These are phyloP conservation scores for Pinus albicaulis DNA, from an alignment of 75 land plant genomes.

Conservation along the genomic window DNA sequence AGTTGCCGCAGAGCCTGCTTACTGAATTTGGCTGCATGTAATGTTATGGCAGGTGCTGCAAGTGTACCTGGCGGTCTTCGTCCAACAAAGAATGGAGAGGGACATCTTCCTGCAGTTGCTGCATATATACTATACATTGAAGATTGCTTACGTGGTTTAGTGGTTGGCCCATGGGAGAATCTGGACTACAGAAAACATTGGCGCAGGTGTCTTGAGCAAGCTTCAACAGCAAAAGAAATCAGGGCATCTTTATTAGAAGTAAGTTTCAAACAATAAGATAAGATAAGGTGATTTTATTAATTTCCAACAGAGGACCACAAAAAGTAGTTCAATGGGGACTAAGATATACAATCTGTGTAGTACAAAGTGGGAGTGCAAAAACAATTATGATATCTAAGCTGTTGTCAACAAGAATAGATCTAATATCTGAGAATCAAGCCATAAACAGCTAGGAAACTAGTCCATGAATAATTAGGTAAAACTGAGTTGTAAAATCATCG, in stretches of 20 bases:
- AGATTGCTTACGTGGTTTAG: conserved; percentile 71
- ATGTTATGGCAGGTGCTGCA: conserved; percentile 49
- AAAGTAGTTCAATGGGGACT: too few relatives aligned
- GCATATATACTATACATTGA: conserved; percentile 77
- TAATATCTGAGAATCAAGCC: too few relatives aligned
- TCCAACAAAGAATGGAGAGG: conserved; percentile 35
- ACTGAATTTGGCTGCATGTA: conserved; percentile 60
- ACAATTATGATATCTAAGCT: too few relatives aligned
- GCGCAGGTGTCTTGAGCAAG: conserved; percentile 63
- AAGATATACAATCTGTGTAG: too few relatives aligned
- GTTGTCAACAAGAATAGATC: too few relatives aligned
- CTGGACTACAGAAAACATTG: conserved; percentile 49
- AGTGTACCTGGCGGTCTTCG: conserved; percentile 39
- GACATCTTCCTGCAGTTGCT: conserved; percentile 56
- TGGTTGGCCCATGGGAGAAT: conserved; percentile 60
- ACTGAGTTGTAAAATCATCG: too few relatives aligned
- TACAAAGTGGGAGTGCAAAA: too few relatives aligned
- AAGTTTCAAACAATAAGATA: conserved; percentile 9
- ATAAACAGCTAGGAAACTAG: too few relatives aligned
- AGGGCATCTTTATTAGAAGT: conserved; percentile 71
- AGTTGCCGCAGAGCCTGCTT: conserved; percentile 63
- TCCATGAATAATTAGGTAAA: too few relatives aligned
- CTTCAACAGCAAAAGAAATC: conserved; percentile 30
- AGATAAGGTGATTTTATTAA: too few relatives aligned
- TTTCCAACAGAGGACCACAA: too few relatives aligned